Conservation (phyloP, 164 flowering plant genomes). For the Berberis vulgaris region DNA sequence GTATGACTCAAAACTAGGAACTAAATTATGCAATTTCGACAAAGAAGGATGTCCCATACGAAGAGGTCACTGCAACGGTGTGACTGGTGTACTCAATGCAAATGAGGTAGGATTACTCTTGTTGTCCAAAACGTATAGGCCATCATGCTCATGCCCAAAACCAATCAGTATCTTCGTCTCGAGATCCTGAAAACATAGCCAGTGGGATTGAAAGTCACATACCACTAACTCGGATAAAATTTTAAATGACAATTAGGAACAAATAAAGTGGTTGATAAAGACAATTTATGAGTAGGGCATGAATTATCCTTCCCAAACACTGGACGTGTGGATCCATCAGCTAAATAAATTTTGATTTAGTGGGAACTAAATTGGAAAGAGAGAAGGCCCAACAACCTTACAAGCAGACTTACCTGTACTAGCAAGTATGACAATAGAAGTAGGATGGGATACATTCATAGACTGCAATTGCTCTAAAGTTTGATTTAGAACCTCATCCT, state of each 20-base stretch:
- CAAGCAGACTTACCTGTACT: not conserved
- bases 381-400: not conserved
- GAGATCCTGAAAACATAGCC: not conserved
- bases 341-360: not conserved
- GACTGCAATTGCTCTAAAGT: not conserved
- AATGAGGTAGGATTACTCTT: not conserved
- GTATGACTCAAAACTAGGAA: not conserved
- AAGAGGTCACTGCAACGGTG: not conserved
- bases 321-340: not conserved
- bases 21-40: not conserved
- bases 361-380: not conserved
- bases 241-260: not conserved
- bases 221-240: not conserved
- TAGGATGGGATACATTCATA: not conserved
- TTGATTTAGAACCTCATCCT: not conserved
- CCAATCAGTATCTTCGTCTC: conserved; percentile 1
- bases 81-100: not conserved
- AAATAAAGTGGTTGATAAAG: not conserved
- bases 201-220: not conserved
- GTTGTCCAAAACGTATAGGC: not conserved
- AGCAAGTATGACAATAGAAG: not conserved
- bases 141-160: not conserved
- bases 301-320: not conserved
- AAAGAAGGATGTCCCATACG: not conserved
- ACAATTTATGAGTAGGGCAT: not conserved